Percentiles rank a stretch among this genome's conserved stretches.
Evolutionary conservation across 2,329 filamentous ascomycete genomes (phyloP).

Genomic region (Ophiostoma angusticollis): DNA sequence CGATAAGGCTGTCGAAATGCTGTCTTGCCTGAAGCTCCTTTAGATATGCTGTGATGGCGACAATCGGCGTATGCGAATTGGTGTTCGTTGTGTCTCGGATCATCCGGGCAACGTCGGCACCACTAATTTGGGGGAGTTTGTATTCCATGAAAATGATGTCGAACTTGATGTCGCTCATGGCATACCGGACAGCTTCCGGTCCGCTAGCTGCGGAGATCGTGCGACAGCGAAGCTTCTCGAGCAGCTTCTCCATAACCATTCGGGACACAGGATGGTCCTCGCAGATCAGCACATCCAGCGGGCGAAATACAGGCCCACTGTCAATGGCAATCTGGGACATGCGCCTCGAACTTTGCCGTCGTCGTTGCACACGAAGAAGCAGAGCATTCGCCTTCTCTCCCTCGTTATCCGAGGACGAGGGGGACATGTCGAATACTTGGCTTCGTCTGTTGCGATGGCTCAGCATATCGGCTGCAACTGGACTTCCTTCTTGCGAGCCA

Average conservation of each 20-base stretch:
- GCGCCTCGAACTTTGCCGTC: slow-evolving; percentile 88
- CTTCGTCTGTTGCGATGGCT: slow-evolving; percentile 83
- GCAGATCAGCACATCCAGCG: slow-evolving; percentile 87
- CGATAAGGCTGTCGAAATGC: slow-evolving; percentile 88
- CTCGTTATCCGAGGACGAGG: slow-evolving; percentile 95
- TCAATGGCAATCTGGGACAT: slow-evolving; percentile 82
- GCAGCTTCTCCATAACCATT: slow-evolving; percentile 95
- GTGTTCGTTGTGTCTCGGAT: slow-evolving; percentile 92
- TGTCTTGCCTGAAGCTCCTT: slow-evolving; percentile 92
- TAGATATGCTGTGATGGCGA: slow-evolving; percentile 94
- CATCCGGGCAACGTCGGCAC: slow-evolving; percentile 92
- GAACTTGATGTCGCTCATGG: slow-evolving; percentile 94
- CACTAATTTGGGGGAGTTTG: slow-evolving; percentile 87
- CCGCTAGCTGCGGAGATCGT: slow-evolving; percentile 87
- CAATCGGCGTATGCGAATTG: slow-evolving; percentile 88
- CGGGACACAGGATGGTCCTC: slow-evolving; percentile 95
- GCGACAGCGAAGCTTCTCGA: slow-evolving; percentile 89
- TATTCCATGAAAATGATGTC: slow-evolving; percentile 98
- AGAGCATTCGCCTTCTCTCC: slow-evolving; percentile 70
- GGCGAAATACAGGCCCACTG: slow-evolving; percentile 68
- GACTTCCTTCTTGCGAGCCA: slow-evolving; percentile 84
- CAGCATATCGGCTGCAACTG: slow-evolving; percentile 53
- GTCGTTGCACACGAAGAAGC: slow-evolving; percentile 78
- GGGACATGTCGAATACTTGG: slow-evolving; percentile 91
- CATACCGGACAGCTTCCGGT: slow-evolving; percentile 82